Conservation (phyloP, 306 rosid species). For the Cyamopsis tetragonoloba region DNA sequence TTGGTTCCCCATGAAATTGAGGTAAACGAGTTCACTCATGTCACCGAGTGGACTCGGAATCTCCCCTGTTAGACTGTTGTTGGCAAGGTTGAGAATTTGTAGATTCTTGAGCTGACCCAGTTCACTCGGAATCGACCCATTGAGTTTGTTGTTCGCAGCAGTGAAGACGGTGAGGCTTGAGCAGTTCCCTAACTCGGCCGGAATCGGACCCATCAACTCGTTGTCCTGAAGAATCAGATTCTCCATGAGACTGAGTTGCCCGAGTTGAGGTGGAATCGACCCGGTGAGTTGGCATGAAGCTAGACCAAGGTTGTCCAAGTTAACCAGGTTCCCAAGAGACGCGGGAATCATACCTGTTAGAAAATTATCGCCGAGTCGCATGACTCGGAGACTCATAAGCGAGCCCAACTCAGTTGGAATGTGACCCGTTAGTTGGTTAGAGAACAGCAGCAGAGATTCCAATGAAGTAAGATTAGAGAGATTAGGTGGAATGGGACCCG, state of each 20-base stretch:
- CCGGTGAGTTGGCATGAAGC: conserved; percentile 76
- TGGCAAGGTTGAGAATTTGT: conserved; percentile 56
- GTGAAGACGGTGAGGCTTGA: conserved; percentile 66
- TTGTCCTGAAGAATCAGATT: conserved; percentile 61
- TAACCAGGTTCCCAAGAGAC: conserved; percentile 55
- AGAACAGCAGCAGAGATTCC: conserved; percentile 69
- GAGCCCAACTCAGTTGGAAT: conserved; percentile 62
- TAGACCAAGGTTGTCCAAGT: conserved; percentile 55
- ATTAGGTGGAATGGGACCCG: conserved; percentile 75
- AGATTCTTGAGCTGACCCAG: conserved; percentile 59
- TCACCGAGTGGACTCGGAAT: conserved; percentile 72
- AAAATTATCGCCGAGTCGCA: conserved; percentile 76
- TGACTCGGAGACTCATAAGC: conserved; percentile 62
- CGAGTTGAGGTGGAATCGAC: conserved; percentile 64
- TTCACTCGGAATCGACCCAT: conserved; percentile 64
- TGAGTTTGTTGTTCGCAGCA: conserved; percentile 59
- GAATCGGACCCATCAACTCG: conserved; percentile 66
- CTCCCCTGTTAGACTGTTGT: conserved; percentile 62
- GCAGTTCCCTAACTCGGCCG: conserved; percentile 74
- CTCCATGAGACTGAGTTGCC: conserved; percentile 50
- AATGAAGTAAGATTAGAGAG: conserved; percentile 60
- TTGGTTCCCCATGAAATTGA: conserved; percentile 68
- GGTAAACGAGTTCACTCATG: conserved; percentile 56
- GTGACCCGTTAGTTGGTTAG: conserved; percentile 69
- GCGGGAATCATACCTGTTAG: conserved; percentile 74